Base-by-base conservation (phyloP, 371 early-diverging fungal genomes). In the Thermomucor indicae-seudaticae region DNA sequence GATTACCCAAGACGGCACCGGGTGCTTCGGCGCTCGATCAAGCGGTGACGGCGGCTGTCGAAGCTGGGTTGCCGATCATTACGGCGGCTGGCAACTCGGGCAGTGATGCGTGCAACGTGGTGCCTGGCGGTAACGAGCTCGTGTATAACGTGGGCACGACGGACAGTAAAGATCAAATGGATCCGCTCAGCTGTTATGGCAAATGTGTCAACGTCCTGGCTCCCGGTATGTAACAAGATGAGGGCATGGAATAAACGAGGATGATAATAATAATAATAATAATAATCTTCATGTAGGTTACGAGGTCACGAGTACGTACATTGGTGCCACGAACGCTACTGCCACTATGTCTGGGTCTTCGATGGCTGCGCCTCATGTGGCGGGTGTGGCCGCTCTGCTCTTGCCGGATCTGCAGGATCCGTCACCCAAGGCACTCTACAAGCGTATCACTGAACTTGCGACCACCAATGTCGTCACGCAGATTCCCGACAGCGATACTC, bases 321-420 rank as follows among this genome's bases (percentile, higher is more conserved):
- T 60, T 31, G 59, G 60, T 0, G 45, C 54, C 1, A 60, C 56
- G 2, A 47, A 55, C 12, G 70, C 72, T 6, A 74, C 61, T 28
- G 60, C 62, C 43, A 72, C 70, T 28, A 70, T 86, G 55, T 84
- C 86, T 14, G 93, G 93, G 53, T 89, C 92, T 14, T 85, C 85
- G 12, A 90, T 90, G 91, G 72, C 71, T 17, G 47, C 86, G 19
- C 93, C 95, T 20, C 92, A 91, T 64, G 87, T 85, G 16, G 76
- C 92, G 47, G 93, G 92, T 53, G 75, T 84, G 37, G 80, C 85
- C 54, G 90, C 90, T 39, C 40, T 67, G 25, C 43, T 75, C 31
- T 64, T 68, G 0, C 49, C 49, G 22, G 17, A 53, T 3, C 10
- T 65, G 20, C 30, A 37, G 7, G 34, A 53, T 17, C 42, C 43